Evolutionary conservation across 208 protist genomes (phyloP).

Genomic region (Kentomonas sorsogonicus): DNA sequence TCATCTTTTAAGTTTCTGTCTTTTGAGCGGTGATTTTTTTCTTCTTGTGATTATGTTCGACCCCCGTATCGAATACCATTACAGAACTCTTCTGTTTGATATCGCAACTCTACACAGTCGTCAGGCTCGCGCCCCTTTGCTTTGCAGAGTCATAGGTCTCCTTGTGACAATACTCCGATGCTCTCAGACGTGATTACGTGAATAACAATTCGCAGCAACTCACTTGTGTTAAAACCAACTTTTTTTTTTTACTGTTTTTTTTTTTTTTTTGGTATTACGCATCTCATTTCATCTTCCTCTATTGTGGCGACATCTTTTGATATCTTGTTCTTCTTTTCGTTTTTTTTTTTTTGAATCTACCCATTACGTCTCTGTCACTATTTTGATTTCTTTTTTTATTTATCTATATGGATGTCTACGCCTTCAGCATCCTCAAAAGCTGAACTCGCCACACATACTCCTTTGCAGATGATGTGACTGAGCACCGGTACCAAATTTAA

Average conservation of each 20-base stretch:
- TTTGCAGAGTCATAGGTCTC: no score
- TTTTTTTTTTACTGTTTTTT: neutral
- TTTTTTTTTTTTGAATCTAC: conserved; percentile 8
- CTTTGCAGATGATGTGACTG: neutral
- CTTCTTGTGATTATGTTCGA: no score
- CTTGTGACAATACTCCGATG: no score
- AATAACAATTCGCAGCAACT: neutral
- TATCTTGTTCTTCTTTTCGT: neutral
- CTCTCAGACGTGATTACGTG: no score
- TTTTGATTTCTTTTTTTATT: neutral
- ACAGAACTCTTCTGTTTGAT: no score
- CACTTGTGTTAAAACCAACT: neutral
- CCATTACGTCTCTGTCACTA: neutral
- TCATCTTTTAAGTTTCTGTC: no score
- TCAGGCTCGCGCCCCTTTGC: no score
- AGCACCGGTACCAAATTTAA: neutral
- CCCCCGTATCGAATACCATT: no score
- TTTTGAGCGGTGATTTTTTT: no score
- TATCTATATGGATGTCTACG: neutral
- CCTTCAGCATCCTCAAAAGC: neutral
- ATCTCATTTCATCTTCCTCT: neutral
- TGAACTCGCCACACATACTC: neutral
- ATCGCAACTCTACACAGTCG: no score
- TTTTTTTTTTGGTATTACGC: conserved; percentile 4
- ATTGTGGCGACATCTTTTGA: conserved; percentile 14